phyloP scores from a whole-genome alignment of 805 yeast genomes.

The Ogataea nonfermentans region DNA sequence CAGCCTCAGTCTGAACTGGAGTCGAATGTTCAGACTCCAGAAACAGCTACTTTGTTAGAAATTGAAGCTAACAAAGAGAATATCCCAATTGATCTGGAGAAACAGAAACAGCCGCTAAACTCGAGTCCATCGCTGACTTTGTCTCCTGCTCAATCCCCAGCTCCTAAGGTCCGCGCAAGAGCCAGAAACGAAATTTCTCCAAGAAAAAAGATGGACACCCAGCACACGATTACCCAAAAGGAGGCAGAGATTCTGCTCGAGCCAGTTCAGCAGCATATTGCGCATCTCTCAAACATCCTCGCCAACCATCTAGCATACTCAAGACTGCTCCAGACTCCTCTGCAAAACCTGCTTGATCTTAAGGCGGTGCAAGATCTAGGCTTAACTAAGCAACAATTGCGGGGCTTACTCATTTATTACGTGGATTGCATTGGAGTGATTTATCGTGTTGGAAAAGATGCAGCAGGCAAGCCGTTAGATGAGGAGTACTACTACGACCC shows the following conservation, averaged over 20 bases:
- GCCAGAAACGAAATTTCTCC: slow-evolving; percentile 6
- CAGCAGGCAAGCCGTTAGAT: slow-evolving; percentile 91
- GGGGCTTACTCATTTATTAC: slow-evolving; percentile 42
- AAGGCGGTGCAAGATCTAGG: slow-evolving; percentile 55
- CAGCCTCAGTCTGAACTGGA: no score
- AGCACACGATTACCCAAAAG: slow-evolving; percentile 14
- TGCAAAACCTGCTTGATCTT: slow-evolving; percentile 57
- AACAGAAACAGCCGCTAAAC: background rate
- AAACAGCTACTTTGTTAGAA: background rate
- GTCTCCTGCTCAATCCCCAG: slow-evolving; percentile 6
- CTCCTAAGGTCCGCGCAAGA: slow-evolving; percentile 6
- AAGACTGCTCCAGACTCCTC: slow-evolving; percentile 81
- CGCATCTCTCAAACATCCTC: slow-evolving; percentile 60
- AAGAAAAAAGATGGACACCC: slow-evolving; percentile 7
- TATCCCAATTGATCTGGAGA: background rate
- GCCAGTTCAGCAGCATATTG: slow-evolving; percentile 39
- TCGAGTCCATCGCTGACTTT: slow-evolving; percentile 3
- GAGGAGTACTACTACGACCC: slow-evolving; percentile 91
- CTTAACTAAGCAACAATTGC: slow-evolving; percentile 44
- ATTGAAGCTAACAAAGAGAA: slow-evolving; percentile 4
- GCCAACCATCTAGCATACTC: slow-evolving; percentile 89
- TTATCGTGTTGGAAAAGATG: slow-evolving; percentile 87
- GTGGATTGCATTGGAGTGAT: slow-evolving; percentile 81
- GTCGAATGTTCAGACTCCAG: no score
- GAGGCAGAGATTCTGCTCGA: slow-evolving; percentile 31